Percentiles rank a stretch among this genome's conserved stretches.
These are phyloP conservation scores for Lablab purpureus DNA, from an alignment of 306 rosid species.

Conservation along the genomic window DNA sequence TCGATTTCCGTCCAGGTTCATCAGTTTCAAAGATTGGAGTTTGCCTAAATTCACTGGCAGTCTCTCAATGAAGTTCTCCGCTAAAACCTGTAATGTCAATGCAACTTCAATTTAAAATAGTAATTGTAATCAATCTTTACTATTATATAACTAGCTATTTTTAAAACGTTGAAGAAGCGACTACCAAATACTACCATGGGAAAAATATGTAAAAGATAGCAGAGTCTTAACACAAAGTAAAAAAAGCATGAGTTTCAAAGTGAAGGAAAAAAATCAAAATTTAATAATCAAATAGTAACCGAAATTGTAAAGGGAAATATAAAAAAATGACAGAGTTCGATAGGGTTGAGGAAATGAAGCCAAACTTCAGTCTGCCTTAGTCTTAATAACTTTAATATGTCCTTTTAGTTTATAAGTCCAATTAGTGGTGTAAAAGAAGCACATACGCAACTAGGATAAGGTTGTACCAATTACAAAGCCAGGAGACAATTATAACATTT, in stretches of 20 bases:
- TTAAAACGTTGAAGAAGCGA: background rate
- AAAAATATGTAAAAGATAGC: conserved; percentile 31
- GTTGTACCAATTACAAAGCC: conserved; percentile 1
- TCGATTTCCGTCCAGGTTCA: conserved; percentile 87
- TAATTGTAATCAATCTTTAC: conserved; percentile 12
- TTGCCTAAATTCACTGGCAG: conserved; percentile 91
- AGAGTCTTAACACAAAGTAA: conserved; percentile 8
- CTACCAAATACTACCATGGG: conserved; percentile 21
- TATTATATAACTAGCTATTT: conserved; percentile 5
- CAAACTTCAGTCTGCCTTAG: conserved; percentile 8
- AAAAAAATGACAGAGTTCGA: background rate
- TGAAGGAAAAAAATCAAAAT: conserved; percentile 4
- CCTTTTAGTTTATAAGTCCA: background rate
- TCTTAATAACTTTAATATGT: conserved; percentile 12
- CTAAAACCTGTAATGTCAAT: conserved; percentile 68
- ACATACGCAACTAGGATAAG: conserved; percentile 10
- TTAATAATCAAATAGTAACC: conserved; percentile 4
- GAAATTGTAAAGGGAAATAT: conserved; percentile 9
- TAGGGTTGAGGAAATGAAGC: background rate
- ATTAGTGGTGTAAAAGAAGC: conserved; percentile 16
- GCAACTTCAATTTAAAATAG: conserved; percentile 36
- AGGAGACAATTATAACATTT: conserved; percentile 12
- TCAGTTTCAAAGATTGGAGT: conserved; percentile 81
- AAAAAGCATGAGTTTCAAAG: conserved; percentile 29
- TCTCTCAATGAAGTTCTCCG: conserved; percentile 80